Evolutionary conservation across 2,329 filamentous ascomycete species (phyloP).

Genomic region (Fusarium sp.): DNA sequence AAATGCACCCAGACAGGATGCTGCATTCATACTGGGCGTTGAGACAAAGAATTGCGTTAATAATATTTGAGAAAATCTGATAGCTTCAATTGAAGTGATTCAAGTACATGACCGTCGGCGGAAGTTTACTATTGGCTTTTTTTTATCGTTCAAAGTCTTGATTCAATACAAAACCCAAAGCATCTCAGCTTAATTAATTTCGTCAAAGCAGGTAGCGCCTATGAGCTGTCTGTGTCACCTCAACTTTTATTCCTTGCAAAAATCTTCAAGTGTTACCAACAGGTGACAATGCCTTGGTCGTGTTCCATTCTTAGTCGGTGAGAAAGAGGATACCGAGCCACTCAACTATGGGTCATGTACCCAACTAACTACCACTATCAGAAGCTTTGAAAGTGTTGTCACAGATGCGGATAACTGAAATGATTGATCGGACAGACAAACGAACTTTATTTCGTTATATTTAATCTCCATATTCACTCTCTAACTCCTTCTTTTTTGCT

Average conservation of each 20-base stretch:
- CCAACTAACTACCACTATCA: not conserved
- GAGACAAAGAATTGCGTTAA: not conserved
- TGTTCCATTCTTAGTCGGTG: not conserved
- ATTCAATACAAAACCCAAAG: not conserved
- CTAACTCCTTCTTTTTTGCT: conserved; percentile 12
- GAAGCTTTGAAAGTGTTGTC: not conserved
- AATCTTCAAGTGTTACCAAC: not conserved
- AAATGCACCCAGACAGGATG: not conserved
- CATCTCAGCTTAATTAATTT: not conserved
- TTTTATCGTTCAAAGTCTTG: too few species aligned
- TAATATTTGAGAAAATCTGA: not conserved
- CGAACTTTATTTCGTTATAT: not conserved
- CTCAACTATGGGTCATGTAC: not conserved
- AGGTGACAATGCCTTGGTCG: not conserved
- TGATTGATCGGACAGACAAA: not conserved
- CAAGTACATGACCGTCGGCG: too few species aligned
- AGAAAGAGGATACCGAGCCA: not conserved
- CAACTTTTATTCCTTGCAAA: not conserved
- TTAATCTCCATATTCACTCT: not conserved
- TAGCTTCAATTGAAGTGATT: not conserved
- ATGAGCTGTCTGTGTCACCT: not conserved
- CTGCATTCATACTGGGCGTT: not conserved
- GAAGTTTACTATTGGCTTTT: not conserved
- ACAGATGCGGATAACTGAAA: not conserved
- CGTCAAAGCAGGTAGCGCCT: not conserved